A percentile compares a stretch with the other conserved stretches of the same genome.
Evolutionary conservation across 2,329 filamentous ascomycete genomes (phyloP).

Genomic region (Beauveria sp.): DNA sequence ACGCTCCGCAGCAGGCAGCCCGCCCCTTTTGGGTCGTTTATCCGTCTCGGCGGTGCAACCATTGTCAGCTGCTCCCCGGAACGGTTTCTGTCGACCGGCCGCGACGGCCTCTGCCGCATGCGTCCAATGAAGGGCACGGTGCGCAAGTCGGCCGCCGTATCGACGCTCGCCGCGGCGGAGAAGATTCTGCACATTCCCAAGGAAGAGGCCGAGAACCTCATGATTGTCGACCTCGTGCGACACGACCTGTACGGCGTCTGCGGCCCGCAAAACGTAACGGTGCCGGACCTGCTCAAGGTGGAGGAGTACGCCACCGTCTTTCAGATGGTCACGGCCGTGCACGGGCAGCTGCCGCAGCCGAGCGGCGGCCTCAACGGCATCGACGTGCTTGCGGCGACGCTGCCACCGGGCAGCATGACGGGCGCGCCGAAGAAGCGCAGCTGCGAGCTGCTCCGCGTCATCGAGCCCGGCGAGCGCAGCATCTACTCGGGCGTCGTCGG

Average conservation of each 20-base stretch:
- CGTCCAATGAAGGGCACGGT: constrained; percentile 96
- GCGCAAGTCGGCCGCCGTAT: constrained; percentile 58
- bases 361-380: constrained; percentile 41
- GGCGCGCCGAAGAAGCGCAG: constrained; percentile 91
- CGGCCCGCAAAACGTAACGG: constrained; percentile 63
- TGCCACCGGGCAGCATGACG: constrained; percentile 94
- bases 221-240: constrained; percentile 96
- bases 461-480: constrained; percentile 61
- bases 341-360: constrained; percentile 50
- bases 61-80: constrained; percentile 82
- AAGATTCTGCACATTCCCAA: constrained; percentile 71
- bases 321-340: constrained; percentile 83
- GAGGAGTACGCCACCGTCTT: constrained; percentile 90
- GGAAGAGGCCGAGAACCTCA: constrained; percentile 90
- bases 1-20: constrained; percentile 64
- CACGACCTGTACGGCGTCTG: constrained; percentile 87
- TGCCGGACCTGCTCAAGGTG: constrained; percentile 73
- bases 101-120: constrained; percentile 60
- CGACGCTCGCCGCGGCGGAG: constrained; percentile 66
- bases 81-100: constrained; percentile 62
- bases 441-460: constrained; percentile 67
- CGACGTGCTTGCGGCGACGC: constrained; percentile 66
- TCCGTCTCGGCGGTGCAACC: constrained; percentile 61
- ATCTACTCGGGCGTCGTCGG: constrained; percentile 86
- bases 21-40: constrained; percentile 77